Evolutionary conservation across 2,329 filamentous ascomycete genomes (phyloP).

Genomic region (Colletotrichum lentis): DNA sequence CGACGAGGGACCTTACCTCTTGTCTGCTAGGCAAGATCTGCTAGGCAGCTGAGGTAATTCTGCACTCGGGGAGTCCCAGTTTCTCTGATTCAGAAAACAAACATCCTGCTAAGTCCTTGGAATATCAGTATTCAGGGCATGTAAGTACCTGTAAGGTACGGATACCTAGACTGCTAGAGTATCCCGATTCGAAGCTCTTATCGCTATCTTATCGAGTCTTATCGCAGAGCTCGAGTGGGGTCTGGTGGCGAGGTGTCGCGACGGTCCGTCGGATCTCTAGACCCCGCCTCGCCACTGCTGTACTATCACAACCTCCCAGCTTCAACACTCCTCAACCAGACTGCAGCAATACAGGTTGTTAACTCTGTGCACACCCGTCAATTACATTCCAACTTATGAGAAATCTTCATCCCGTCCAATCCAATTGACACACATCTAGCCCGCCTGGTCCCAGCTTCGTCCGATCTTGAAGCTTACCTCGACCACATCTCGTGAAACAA

Average conservation of each 20-base stretch:
- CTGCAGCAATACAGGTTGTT: background rate
- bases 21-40: too few relatives aligned
- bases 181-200: background rate
- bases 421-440: background rate
- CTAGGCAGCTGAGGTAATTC: too few relatives aligned
- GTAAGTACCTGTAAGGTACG: too few relatives aligned
- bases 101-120: too few relatives aligned
- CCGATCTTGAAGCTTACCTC: constrained; percentile 26
- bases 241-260: constrained; percentile 6
- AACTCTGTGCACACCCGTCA: too few relatives aligned
- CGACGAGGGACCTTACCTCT: too few relatives aligned
- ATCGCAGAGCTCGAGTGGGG: constrained; percentile 18
- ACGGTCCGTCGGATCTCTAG: background rate
- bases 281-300: constrained; percentile 22
- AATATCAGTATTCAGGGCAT: too few relatives aligned
- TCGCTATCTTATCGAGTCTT: constrained; percentile 4
- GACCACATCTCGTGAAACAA: constrained; percentile 26
- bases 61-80: background rate
- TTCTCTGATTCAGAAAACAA: too few relatives aligned
- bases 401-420: too few relatives aligned
- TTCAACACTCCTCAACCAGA: background rate
- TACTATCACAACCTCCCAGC: background rate
- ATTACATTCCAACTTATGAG: too few relatives aligned
- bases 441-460: background rate
- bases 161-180: too few relatives aligned